Percentiles rank a stretch among this genome's conserved stretches.
Conservation (phyloP, 768 basidiomycete genomes). For the Lentinula sp. region DNA sequence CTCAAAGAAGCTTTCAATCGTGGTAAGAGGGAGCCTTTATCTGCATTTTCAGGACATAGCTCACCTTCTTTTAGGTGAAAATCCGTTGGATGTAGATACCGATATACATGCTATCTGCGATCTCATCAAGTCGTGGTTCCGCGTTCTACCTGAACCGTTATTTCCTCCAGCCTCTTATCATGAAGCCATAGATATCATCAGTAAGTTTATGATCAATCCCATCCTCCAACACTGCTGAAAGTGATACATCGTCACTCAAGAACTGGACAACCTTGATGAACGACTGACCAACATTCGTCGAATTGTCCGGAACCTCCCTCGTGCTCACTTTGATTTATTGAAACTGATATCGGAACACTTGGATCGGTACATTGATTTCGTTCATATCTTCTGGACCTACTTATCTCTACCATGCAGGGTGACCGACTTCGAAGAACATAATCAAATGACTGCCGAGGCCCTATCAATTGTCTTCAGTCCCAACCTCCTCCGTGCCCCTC, state of each 20-base stretch:
- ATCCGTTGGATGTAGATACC: constrained; percentile 49
- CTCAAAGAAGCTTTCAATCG: constrained; percentile 73
- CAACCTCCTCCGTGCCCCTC: constrained; percentile 69
- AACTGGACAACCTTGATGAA: constrained; percentile 62
- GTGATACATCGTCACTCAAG: constrained; percentile 24
- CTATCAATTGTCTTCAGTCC: constrained; percentile 85
- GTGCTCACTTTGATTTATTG: constrained; percentile 72
- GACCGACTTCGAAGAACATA: constrained; percentile 83
- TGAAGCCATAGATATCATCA: constrained; percentile 63
- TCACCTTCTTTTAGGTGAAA: constrained; percentile 37
- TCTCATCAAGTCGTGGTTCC: constrained; percentile 82
- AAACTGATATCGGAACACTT: constrained; percentile 77
- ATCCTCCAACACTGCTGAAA: not conserved
- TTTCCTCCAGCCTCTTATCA: constrained; percentile 68
- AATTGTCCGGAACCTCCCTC: constrained; percentile 66
- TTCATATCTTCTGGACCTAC: not conserved
- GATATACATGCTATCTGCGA: constrained; percentile 85
- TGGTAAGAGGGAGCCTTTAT: constrained; percentile 30
- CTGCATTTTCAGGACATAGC: not conserved
- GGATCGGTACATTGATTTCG: constrained; percentile 42
- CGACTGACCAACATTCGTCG: constrained; percentile 58
- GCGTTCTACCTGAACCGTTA: constrained; percentile 72
- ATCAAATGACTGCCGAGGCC: constrained; percentile 85
- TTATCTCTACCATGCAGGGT: constrained; percentile 40
- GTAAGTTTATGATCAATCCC: constrained; percentile 34